phyloP scores from a whole-genome alignment of 2,329 filamentous ascomycete species.

The Pseudonectria foliicola region DNA sequence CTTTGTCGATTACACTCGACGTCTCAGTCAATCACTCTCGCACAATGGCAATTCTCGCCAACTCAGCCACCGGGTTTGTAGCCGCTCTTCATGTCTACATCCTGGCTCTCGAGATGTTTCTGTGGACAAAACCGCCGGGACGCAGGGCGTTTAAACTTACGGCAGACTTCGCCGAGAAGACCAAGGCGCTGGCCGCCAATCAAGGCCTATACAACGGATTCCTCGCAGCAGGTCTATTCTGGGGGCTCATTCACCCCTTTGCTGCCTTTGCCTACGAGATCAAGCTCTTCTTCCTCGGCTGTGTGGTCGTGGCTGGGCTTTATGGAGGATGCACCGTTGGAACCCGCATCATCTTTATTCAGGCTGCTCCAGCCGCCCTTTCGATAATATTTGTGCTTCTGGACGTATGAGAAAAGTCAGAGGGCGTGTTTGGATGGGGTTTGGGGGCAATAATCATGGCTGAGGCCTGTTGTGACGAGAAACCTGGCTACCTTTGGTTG shows the following conservation, averaged over 20 bases:
- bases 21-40: neutral
- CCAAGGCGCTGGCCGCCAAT: constrained; percentile 39
- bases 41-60: constrained; percentile 28
- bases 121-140: constrained; percentile 41
- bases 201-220: constrained; percentile 49
- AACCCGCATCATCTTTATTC: constrained; percentile 36
- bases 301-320: constrained; percentile 36
- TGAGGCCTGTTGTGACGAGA: too few species aligned
- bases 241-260: constrained; percentile 40
- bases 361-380: constrained; percentile 27
- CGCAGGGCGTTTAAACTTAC: constrained; percentile 37
- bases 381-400: constrained; percentile 23
- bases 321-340: constrained; percentile 37
- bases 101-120: constrained; percentile 40
- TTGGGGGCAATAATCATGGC: too few species aligned
- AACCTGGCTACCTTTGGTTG: too few species aligned
- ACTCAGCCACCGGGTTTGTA: constrained; percentile 30
- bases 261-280: constrained; percentile 35
- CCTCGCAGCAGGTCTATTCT: constrained; percentile 40
- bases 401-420: constrained; percentile 9
- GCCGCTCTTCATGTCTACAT: constrained; percentile 42
- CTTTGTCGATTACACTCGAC: neutral
- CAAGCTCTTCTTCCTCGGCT: constrained; percentile 40
- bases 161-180: constrained; percentile 38
- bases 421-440: too few species aligned